Conservation (phyloP, 331 rosid genomes). For the Acacia concinna region DNA sequence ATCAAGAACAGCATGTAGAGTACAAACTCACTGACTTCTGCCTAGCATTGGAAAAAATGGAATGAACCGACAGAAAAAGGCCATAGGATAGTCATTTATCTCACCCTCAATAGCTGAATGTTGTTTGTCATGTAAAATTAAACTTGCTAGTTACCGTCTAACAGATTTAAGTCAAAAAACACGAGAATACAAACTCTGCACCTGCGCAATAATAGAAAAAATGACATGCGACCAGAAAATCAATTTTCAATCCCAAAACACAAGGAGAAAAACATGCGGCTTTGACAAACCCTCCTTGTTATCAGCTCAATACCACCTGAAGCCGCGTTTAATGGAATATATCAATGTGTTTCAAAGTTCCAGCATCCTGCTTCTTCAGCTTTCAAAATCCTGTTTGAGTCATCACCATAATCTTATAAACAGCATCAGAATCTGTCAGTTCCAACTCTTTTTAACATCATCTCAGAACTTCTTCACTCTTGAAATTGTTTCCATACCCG, state of each 20-base stretch:
- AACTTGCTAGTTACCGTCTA: not conserved
- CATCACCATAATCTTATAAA: not conserved
- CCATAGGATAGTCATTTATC: not conserved
- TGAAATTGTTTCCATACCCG: not conserved
- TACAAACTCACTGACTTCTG: not conserved
- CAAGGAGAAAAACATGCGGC: not conserved
- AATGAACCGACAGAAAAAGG: too few relatives aligned
- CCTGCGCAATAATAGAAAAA: slow-evolving; percentile 4
- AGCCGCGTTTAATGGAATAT: not conserved
- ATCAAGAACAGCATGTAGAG: not conserved
- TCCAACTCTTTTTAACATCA: slow-evolving; percentile 13
- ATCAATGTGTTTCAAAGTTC: slow-evolving; percentile 2
- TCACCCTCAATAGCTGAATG: not conserved
- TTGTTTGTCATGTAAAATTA: not conserved
- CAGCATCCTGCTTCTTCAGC: slow-evolving; percentile 12
- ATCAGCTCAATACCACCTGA: slow-evolving; percentile 23
- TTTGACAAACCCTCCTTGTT: not conserved
- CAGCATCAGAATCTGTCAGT: slow-evolving; percentile 21
- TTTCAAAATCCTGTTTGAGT: not conserved
- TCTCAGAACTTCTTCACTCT: slow-evolving; percentile 4
- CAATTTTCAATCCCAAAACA: slow-evolving; percentile 29
- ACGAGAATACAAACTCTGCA: not conserved
- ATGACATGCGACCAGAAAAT: not conserved
- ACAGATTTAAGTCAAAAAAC: slow-evolving; percentile 11
- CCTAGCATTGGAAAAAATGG: not conserved